phyloP scores from a whole-genome alignment of 1,284 basidiomycete genomes.

The Lentinula novae-zelandiae region DNA sequence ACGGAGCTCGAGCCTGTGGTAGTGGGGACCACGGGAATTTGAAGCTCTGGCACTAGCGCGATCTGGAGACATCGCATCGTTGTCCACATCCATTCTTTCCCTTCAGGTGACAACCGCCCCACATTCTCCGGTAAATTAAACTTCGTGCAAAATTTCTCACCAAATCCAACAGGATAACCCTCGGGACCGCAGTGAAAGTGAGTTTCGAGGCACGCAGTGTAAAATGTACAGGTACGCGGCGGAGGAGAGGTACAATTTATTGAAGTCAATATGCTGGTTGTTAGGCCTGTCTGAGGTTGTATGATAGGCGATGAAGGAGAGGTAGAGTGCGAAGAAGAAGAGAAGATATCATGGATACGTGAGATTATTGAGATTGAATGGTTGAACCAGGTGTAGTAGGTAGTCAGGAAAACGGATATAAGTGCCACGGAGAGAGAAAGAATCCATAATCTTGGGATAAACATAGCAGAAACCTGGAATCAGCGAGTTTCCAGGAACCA shows the following conservation, averaged over 20 bases:
- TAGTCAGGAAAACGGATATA: background rate
- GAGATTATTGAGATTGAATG: background rate
- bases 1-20: slow-evolving; percentile 10
- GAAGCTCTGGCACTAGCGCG: slow-evolving; percentile 34
- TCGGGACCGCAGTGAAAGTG: slow-evolving; percentile 37
- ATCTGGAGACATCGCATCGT: slow-evolving; percentile 45
- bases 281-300: background rate
- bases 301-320: background rate
- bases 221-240: slow-evolving; percentile 38
- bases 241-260: slow-evolving; percentile 30
- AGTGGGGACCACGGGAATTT: slow-evolving; percentile 11
- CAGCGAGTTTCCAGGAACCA: no score
- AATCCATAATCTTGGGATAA: background rate
- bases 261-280: background rate
- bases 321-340: background rate
- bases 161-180: slow-evolving; percentile 41
- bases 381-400: background rate
- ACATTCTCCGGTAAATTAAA: slow-evolving; percentile 27
- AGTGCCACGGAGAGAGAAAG: background rate
- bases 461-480: background rate
- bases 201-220: slow-evolving; percentile 38
- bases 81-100: slow-evolving; percentile 38
- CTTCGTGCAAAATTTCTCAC: slow-evolving; percentile 34
- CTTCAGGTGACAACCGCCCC: slow-evolving; percentile 25
- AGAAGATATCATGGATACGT: background rate